These are phyloP conservation scores for Lasiosphaeria hispida DNA, from an alignment of 495 filamentous ascomycete species.

Conservation along the genomic window DNA sequence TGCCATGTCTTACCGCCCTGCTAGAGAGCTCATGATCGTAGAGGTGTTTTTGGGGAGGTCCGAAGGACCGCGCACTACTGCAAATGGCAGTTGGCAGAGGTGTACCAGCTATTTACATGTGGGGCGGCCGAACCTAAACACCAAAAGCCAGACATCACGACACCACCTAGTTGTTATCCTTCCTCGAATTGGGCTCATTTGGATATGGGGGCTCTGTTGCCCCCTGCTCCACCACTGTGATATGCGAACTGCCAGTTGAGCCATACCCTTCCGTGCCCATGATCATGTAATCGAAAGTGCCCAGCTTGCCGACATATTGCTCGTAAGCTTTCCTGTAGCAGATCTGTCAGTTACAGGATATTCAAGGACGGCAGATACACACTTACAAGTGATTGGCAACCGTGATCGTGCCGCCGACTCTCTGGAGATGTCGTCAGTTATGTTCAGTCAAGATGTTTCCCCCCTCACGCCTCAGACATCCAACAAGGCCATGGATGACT, in stretches of 20 bases:
- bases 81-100: too few species aligned
- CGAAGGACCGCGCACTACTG: too few species aligned
- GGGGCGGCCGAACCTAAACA: too few species aligned
- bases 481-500: too few species aligned
- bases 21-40: too few species aligned
- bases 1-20: too few species aligned
- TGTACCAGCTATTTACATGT: too few species aligned
- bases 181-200: conserved; percentile 11
- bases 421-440: too few species aligned
- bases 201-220: conserved; percentile 1
- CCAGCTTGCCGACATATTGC: conserved; percentile 37
- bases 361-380: not conserved
- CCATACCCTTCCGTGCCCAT: conserved; percentile 59
- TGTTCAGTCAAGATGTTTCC: too few species aligned
- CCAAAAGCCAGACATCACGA: too few species aligned
- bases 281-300: conserved; percentile 57
- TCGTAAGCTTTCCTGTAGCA: conserved; percentile 1
- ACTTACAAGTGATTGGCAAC: conserved; percentile 52
- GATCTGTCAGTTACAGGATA: not conserved
- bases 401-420: conserved; percentile 45
- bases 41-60: too few species aligned
- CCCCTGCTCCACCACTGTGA: conserved; percentile 42
- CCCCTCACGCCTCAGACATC: too few species aligned
- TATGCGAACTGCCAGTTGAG: conserved; percentile 50
- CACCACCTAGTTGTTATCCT: conserved; percentile 9